A percentile compares a stretch with the other conserved stretches of the same genome.
phyloP scores from a whole-genome alignment of 2,329 filamentous ascomycete species.

The Monosporascus sp. region DNA sequence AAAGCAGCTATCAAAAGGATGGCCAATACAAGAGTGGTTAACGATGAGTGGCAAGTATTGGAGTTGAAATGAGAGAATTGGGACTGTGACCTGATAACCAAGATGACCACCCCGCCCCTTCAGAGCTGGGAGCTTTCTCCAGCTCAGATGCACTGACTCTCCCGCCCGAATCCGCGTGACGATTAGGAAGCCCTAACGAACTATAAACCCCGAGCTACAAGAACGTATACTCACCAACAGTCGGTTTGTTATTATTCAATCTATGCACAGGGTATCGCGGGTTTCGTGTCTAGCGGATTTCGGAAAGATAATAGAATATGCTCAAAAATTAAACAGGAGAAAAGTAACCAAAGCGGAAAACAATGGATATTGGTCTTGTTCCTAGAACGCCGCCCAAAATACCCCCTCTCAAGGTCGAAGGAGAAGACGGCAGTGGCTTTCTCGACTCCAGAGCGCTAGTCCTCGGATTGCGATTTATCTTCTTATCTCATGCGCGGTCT shows the following conservation, averaged over 20 bases:
- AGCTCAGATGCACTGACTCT: background rate
- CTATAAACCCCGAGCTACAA: conserved; percentile 1
- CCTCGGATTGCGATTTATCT: background rate
- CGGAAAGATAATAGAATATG: conserved; percentile 12
- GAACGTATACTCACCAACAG: conserved; percentile 22
- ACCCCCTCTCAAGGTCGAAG: background rate
- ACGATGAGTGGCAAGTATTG: background rate
- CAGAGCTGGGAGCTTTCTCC: background rate
- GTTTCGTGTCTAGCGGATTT: conserved; percentile 23
- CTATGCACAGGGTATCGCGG: conserved; percentile 31
- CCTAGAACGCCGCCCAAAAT: background rate
- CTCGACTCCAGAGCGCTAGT: background rate
- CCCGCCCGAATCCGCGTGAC: background rate
- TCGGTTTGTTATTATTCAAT: conserved; percentile 21
- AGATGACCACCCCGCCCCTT: background rate
- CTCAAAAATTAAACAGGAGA: conserved; percentile 16
- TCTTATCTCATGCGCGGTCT: background rate
- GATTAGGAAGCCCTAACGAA: background rate
- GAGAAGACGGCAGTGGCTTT: background rate
- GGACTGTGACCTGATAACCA: background rate
- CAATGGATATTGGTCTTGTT: background rate
- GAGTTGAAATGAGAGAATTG: background rate
- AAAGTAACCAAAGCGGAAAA: conserved; percentile 6
- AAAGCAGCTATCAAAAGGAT: background rate
- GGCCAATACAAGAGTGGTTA: too few relatives aligned